Base-by-base conservation (phyloP, 768 basidiomycete genomes). In the Coprinopsis sp. region DNA sequence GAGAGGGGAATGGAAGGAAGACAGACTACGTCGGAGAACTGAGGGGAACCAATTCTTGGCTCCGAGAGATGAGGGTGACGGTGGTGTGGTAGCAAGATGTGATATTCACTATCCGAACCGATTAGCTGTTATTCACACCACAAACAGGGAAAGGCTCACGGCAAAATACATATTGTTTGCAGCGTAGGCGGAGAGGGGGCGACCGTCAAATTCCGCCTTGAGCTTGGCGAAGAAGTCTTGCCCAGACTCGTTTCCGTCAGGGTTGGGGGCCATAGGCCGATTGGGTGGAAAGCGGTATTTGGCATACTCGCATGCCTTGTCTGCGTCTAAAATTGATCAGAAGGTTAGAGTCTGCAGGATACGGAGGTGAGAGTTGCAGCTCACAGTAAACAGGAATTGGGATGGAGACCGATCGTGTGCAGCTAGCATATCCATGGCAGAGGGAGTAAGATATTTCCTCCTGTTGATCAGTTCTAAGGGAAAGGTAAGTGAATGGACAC, bases 341-440 rank as follows among this genome's bases (percentile, higher is more conserved):
- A n/a, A 8, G 10, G n/a, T 8, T n/a, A n/a, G 30, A 31, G 30
- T 8, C 10, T 8, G 30, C 8, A 31, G 8, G n/a, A 31, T 8
- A 8, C n/a, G 8, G 30, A 31, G 30, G 30, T n/a, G 8, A 31
- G 30, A 31, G n/a, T 8, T 31, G 30, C n/a, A n/a, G n/a, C 34
- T 37, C 19, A 87, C 86, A 88, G 53, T 88, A 88, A 0, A 87
- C 83, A 0, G 87, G 87, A 0, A 86, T 85, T 0, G 87, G 87
- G 33, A 89, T 87, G 0, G 87, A 89, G 0, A 89, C 87, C 0
- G 84, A 83, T 6, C 87, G 80, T 0, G 87, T 88, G 1, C 85
- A 72, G 0, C 85, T 73, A 0, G 86, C 84, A 42, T 87, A 89
- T 2, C 86, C 80, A 37, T 89, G 84, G 55, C 87, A 89, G 0